Percentiles rank a stretch among this genome's conserved stretches.
Conservation (phyloP, 1,284 basidiomycete genomes). For the Tylopilus sp. region DNA sequence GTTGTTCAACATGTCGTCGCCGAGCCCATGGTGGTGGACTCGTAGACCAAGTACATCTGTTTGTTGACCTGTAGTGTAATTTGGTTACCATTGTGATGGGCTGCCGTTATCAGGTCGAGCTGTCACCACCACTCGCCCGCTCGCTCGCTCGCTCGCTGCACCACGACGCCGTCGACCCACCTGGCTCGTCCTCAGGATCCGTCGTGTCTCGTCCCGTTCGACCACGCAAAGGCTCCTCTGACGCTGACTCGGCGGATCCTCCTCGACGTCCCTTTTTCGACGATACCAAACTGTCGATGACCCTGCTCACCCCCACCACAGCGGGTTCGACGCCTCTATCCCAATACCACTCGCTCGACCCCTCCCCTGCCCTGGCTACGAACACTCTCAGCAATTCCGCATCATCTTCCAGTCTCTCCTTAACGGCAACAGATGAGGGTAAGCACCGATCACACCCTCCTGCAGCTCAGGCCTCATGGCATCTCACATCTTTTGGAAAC, state of each 20-base stretch:
- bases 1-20: conserved; percentile 7
- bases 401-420: conserved; percentile 47
- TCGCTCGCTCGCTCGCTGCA: conserved; percentile 12
- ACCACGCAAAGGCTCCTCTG: conserved; percentile 39
- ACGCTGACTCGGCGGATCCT: conserved; percentile 53
- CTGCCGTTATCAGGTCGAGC: conserved; percentile 24
- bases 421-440: conserved; percentile 60
- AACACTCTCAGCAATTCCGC: conserved; percentile 42
- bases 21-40: conserved; percentile 38
- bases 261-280: conserved; percentile 18
- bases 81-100: conserved; percentile 15
- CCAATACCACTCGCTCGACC: conserved; percentile 35
- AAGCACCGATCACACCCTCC: conserved; percentile 19
- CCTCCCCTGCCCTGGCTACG: conserved; percentile 37
- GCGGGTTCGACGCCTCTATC: conserved; percentile 32
- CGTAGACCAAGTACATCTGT: no score
- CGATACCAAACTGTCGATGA: conserved; percentile 19
- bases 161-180: conserved; percentile 1
- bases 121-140: background rate
- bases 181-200: conserved; percentile 36
- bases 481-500: conserved; percentile 28
- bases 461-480: conserved; percentile 22
- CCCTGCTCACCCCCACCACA: conserved; percentile 26
- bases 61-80: background rate
- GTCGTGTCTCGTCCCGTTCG: conserved; percentile 42